These are phyloP conservation scores for Seiridium unicorne DNA, from an alignment of 2,329 filamentous ascomycete species.

Conservation along the genomic window DNA sequence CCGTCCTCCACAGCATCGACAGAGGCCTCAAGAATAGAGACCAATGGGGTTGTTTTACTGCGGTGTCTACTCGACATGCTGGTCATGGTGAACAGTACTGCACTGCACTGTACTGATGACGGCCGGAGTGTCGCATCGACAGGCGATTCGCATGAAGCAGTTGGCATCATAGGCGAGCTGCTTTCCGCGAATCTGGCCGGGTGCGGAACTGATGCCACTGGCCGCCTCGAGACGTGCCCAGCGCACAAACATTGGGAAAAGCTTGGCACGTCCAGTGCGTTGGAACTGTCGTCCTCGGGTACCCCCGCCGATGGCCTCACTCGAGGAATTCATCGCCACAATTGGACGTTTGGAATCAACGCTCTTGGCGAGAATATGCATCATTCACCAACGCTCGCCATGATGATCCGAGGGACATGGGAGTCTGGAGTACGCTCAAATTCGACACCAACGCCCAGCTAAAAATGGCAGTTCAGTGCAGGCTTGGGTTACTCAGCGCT, in stretches of 20 bases:
- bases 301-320: too few relatives aligned
- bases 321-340: too few relatives aligned
- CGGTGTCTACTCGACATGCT: too few relatives aligned
- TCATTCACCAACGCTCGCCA: too few relatives aligned
- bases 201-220: background rate
- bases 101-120: too few relatives aligned
- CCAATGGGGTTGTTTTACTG: too few relatives aligned
- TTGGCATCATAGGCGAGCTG: background rate
- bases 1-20: background rate
- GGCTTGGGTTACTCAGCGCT: background rate
- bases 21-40: background rate
- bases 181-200: background rate
- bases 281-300: too few relatives aligned
- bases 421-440: too few relatives aligned
- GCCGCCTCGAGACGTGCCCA: background rate
- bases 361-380: too few relatives aligned
- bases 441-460: background rate
- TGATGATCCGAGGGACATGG: too few relatives aligned
- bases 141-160: background rate
- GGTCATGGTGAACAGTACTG: too few relatives aligned
- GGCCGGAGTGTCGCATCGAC: background rate
- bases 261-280: background rate
- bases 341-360: too few relatives aligned
- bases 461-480: background rate
- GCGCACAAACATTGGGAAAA: background rate